Conservation (phyloP, 495 filamentous ascomycete species). For the Gamarada debralockiae region DNA sequence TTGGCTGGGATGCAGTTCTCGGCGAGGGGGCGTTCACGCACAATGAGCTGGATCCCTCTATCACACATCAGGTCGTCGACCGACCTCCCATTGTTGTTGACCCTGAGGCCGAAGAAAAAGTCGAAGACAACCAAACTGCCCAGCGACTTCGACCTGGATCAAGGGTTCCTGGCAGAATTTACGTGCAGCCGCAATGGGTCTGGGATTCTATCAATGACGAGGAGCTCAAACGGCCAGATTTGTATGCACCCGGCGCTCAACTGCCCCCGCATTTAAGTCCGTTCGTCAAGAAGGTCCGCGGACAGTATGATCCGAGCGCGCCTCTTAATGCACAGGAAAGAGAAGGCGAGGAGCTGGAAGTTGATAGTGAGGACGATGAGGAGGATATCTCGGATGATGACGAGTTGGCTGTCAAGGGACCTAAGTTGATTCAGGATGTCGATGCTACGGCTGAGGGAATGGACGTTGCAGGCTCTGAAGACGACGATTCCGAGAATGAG, state of each 20-base stretch:
- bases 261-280: constrained; percentile 93
- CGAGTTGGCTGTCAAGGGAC: constrained; percentile 27
- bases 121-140: constrained; percentile 52
- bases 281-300: constrained; percentile 83
- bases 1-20: constrained; percentile 87
- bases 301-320: constrained; percentile 83
- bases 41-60: constrained; percentile 77
- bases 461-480: constrained; percentile 40
- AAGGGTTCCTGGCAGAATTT: constrained; percentile 82
- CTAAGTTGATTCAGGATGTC: constrained; percentile 31
- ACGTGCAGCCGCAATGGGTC: constrained; percentile 96
- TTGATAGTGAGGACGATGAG: constrained; percentile 44
- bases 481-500: constrained; percentile 36
- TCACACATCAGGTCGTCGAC: constrained; percentile 96
- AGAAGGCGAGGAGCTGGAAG: constrained; percentile 70
- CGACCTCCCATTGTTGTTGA: constrained; percentile 68
- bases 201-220: constrained; percentile 95
- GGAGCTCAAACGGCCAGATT: constrained; percentile 77
- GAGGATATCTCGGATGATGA: constrained; percentile 37
- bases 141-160: constrained; percentile 50
- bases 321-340: constrained; percentile 77
- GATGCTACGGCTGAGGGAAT: constrained; percentile 32
- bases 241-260: constrained; percentile 85
- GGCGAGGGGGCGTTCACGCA: constrained; percentile 91
- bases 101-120: constrained; percentile 52